Conservation (phyloP, 441 rosid genomes). For the Raphanus hybrid region DNA sequence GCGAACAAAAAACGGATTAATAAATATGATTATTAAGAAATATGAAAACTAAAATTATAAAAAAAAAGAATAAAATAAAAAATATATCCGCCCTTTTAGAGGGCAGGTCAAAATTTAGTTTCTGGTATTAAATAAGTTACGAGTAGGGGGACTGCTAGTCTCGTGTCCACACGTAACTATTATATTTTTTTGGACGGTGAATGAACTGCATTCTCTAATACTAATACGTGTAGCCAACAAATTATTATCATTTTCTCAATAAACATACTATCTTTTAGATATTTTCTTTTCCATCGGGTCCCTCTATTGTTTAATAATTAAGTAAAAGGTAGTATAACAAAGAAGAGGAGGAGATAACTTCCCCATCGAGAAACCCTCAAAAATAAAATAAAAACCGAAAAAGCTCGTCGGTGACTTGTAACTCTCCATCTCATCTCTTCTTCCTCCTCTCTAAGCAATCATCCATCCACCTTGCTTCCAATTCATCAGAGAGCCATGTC, state of each 20-base stretch:
- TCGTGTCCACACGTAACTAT: background rate
- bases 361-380: background rate
- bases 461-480: background rate
- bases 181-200: background rate
- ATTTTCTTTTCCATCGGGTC: background rate
- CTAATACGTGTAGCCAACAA: slow-evolving; percentile 3
- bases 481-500: slow-evolving; percentile 53
- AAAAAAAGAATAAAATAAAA: no score
- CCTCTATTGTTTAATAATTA: slow-evolving; percentile 3
- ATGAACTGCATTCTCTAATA: background rate
- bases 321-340: background rate
- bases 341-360: background rate
- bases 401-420: slow-evolving; percentile 7
- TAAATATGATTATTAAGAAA: no score
- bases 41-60: no score
- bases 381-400: background rate
- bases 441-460: background rate
- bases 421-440: slow-evolving; percentile 20
- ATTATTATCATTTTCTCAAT: background rate
- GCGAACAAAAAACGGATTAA: no score
- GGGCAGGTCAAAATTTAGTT: no score
- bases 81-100: no score
- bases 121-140: no score
- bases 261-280: background rate
- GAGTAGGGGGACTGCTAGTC: background rate